Evolutionary conservation across 2,329 filamentous ascomycete species (phyloP).

Genomic region (Talaromyces rugulosus): DNA sequence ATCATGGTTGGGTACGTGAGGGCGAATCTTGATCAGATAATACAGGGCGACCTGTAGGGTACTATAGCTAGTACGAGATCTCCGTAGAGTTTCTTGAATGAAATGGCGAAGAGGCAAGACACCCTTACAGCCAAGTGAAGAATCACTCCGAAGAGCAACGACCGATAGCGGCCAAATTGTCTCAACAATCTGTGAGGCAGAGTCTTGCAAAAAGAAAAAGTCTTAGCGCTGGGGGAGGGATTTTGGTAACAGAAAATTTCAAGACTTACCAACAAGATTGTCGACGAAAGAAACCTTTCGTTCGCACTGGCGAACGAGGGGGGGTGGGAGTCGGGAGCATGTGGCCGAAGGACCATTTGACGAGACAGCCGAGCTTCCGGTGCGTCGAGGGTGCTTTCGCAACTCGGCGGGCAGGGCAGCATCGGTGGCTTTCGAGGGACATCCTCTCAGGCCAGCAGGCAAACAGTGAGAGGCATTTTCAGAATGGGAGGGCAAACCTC

Average conservation of each 20-base stretch:
- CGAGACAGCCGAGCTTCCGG: constrained; percentile 50
- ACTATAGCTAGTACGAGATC: constrained; percentile 94
- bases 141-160: constrained; percentile 68
- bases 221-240: constrained; percentile 32
- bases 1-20: constrained; percentile 76
- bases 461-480: constrained; percentile 20
- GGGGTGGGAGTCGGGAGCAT: constrained; percentile 62
- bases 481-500: constrained; percentile 19
- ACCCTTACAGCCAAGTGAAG: constrained; percentile 60
- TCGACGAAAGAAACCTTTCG: constrained; percentile 95
- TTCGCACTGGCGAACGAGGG: constrained; percentile 80
- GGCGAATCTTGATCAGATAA: constrained; percentile 90
- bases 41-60: constrained; percentile 95
- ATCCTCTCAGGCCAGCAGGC: constrained; percentile 25
- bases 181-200: constrained; percentile 94
- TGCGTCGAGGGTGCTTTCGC: constrained; percentile 52
- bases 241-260: neutral
- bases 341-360: constrained; percentile 40
- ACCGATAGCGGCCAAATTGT: constrained; percentile 94
- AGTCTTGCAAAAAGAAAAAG: constrained; percentile 59
- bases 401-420: constrained; percentile 35
- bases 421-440: constrained; percentile 27
- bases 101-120: constrained; percentile 90
- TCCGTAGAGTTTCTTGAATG: constrained; percentile 92
- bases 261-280: constrained; percentile 85